phyloP scores from a whole-genome alignment of 176 grass and related monocot species.

The Triticum timopheevii region DNA sequence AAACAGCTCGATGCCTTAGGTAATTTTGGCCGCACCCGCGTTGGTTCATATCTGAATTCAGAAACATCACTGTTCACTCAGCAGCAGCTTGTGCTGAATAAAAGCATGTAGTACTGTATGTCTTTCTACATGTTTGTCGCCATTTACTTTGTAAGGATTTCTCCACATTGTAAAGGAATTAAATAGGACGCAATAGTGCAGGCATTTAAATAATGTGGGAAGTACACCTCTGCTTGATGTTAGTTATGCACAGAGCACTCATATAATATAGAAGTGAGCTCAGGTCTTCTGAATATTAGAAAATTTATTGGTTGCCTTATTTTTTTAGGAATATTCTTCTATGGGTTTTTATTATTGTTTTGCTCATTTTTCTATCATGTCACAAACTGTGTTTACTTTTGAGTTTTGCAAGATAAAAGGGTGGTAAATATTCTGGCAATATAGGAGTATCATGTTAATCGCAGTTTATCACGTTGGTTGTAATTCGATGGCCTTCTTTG shows the following conservation, averaged over 20 bases:
- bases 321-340: not conserved
- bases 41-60: constrained; percentile 14
- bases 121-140: not conserved
- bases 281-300: constrained; percentile 34
- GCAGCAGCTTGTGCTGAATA: not conserved
- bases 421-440: not conserved
- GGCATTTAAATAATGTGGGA: constrained; percentile 34
- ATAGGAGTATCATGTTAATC: not conserved
- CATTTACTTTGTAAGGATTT: constrained; percentile 13
- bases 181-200: not conserved
- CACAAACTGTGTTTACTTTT: not conserved
- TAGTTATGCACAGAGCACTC: not conserved
- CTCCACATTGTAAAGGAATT: not conserved
- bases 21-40: constrained; percentile 40
- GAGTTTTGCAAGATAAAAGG: not conserved
- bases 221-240: constrained; percentile 20
- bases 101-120: not conserved
- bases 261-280: constrained; percentile 17
- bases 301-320: not conserved
- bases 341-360: not conserved
- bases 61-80: not conserved
- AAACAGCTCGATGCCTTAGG: constrained; percentile 91
- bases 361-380: not conserved
- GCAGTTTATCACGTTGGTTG: not conserved
- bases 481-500: not conserved